These are phyloP conservation scores for Peltaster fructicola DNA, from an alignment of 2,329 filamentous ascomycete species.

Conservation along the genomic window DNA sequence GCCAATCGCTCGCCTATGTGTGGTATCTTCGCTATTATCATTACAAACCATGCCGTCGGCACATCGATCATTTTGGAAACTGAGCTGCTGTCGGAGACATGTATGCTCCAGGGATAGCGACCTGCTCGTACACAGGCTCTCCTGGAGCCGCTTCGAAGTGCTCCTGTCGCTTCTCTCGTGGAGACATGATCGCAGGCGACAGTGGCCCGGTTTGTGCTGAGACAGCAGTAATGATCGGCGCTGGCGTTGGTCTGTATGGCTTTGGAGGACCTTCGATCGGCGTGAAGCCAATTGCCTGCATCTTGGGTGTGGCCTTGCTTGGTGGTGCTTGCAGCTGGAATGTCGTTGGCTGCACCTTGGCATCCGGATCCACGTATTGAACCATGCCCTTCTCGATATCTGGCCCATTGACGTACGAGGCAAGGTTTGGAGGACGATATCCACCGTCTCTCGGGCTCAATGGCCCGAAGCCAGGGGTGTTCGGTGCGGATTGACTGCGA, in stretches of 20 bases:
- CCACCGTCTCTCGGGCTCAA: constrained; percentile 43
- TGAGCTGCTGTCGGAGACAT: constrained; percentile 9
- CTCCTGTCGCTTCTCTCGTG: constrained; percentile 35
- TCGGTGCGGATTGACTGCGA: constrained; percentile 67
- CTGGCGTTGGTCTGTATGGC: constrained; percentile 21
- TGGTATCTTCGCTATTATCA: too few species aligned
- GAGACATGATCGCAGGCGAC: constrained; percentile 14
- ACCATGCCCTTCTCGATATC: constrained; percentile 29
- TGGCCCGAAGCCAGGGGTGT: constrained; percentile 70
- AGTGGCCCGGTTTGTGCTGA: constrained; percentile 7
- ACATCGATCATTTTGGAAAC: too few species aligned
- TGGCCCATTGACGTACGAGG: constrained; percentile 23
- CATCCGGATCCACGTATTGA: constrained; percentile 41
- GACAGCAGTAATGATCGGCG: constrained; percentile 23
- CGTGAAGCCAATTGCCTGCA: constrained; percentile 45
- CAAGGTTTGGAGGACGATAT: constrained; percentile 26
- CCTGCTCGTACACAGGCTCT: constrained; percentile 68
- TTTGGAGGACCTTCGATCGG: constrained; percentile 16
- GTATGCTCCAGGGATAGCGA: constrained; percentile 81
- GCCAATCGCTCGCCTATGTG: too few species aligned
- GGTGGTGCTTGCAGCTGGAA: constrained; percentile 83
- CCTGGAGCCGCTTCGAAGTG: constrained; percentile 56
- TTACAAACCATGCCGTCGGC: too few species aligned
- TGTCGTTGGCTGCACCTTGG: constrained; percentile 30
- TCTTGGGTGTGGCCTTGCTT: constrained; percentile 58